Evolutionary conservation across 2,329 filamentous ascomycete species (phyloP).

Genomic region (Trichoderma lentiforme): DNA sequence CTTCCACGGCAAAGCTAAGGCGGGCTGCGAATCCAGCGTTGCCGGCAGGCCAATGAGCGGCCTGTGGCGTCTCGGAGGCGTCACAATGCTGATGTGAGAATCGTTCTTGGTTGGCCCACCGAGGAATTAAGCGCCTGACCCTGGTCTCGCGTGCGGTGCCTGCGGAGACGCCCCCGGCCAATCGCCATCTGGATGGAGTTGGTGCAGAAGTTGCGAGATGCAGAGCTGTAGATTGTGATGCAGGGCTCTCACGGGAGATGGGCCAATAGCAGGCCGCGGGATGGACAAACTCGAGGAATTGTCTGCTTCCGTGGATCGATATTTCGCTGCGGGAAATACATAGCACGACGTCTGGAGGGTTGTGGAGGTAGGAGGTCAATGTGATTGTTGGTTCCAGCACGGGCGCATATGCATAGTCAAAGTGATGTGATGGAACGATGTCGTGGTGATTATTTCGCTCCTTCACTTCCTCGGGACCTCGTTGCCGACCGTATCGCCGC

Average conservation of each 20-base stretch:
- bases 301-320: constrained; percentile 1
- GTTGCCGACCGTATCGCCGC: not conserved
- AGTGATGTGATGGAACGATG: constrained; percentile 5
- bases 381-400: constrained; percentile 3
- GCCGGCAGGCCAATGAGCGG: constrained; percentile 10
- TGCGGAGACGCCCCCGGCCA: constrained; percentile 1
- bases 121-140: constrained; percentile 17
- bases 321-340: not conserved
- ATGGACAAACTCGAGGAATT: not conserved
- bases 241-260: not conserved
- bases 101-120: constrained; percentile 10
- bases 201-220: not conserved
- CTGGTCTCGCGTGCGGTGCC: constrained; percentile 10
- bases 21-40: not conserved
- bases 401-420: not conserved
- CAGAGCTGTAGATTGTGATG: not conserved
- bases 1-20: not conserved
- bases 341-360: not conserved
- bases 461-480: not conserved
- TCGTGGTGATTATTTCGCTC: not conserved
- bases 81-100: constrained; percentile 16
- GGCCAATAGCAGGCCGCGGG: not conserved
- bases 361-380: not conserved
- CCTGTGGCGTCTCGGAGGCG: constrained; percentile 7
- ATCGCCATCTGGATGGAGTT: not conserved